Conservation (phyloP, 805 yeast species). For the Sungouiozyma intestinalis region DNA sequence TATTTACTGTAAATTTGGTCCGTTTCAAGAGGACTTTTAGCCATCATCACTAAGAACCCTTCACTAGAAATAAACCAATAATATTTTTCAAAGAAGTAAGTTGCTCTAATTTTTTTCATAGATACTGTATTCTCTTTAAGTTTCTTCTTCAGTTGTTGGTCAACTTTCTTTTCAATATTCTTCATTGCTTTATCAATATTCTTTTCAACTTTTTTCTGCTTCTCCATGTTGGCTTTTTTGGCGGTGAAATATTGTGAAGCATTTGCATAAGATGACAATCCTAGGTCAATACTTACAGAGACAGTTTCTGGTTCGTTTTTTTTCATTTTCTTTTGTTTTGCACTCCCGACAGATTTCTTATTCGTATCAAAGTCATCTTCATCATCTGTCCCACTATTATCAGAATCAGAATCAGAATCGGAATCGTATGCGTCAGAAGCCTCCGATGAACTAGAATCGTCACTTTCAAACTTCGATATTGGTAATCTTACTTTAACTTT, state of each 20-base stretch:
- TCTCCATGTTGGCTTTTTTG: slow-evolving; percentile 63
- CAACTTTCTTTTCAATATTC: slow-evolving; percentile 71
- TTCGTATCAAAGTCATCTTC: slow-evolving; percentile 13
- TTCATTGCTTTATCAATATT: slow-evolving; percentile 69
- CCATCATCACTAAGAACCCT: slow-evolving; percentile 77
- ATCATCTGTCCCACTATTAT: slow-evolving; percentile 1
- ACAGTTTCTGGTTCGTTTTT: slow-evolving; percentile 20
- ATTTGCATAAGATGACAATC: slow-evolving; percentile 76
- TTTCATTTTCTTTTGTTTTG: slow-evolving; percentile 4
- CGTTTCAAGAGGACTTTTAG: slow-evolving; percentile 68
- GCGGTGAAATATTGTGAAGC: slow-evolving; percentile 72
- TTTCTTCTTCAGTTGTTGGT: slow-evolving; percentile 55
- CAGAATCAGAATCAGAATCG: slow-evolving; percentile 13
- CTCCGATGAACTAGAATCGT: slow-evolving; percentile 21
- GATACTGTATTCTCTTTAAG: slow-evolving; percentile 47
- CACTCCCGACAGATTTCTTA: slow-evolving; percentile 8
- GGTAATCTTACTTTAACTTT: slow-evolving; percentile 51
- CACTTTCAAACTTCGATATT: slow-evolving; percentile 32
- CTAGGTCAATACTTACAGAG: slow-evolving; percentile 55
- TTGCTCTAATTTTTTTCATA: slow-evolving; percentile 51
- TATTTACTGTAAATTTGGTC: slow-evolving; percentile 75
- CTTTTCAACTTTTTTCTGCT: slow-evolving; percentile 71
- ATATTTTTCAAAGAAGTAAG: slow-evolving; percentile 89
- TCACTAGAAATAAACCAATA: slow-evolving; percentile 91
- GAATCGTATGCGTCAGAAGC: slow-evolving; percentile 21